Evolutionary conservation across 257 asterid genomes (phyloP), one percentile per base, ranked within the genome.

Genomic region (Petrea volubilis): DNA sequence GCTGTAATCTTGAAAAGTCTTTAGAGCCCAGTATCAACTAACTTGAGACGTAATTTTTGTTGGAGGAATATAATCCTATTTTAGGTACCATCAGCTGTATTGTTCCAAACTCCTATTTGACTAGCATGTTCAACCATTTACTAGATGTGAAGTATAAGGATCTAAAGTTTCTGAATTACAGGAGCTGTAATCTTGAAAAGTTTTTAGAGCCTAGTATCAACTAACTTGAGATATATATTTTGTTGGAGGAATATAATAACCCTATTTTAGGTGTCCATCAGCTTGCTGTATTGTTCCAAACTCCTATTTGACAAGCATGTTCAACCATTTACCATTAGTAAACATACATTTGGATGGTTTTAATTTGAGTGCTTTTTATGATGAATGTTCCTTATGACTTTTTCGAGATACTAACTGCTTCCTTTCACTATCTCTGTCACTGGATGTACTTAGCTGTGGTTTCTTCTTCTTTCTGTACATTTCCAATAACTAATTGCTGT

Each of bases 91-190:
- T 4, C 31, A 20, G 69, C 23, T 49, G 23, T 34, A 23, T 7
- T 34, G 9, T 62, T 12, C 21, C 21, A 64, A 53, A 53, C 21
- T 63, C 24, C 18, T 29, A 47, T 31, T 47, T 63, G 8, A 18
- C 44, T 55, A 74, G 67, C 78, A 41, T 44, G 47, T 43, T 67
- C 27, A 40, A 64, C 50, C 55, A 36, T 13, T 58, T 15, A 64
- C 29, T 41, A 15, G 2, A 47, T 47, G 10, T n/a, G 43, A 64
- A 63, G 43, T 18, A 13, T 12, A 49, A 18, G 47, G 27, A 47
- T 47, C 13, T 34, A 65, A 43, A 49, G 14, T 17, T 49, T 4
- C n/a, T 29, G 6, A 31, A 15, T 7, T 58, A n/a, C 13, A 44
- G 28, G 41, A 64, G 7, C 44, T 44, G 24, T 64, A 28, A 29